These are phyloP conservation scores for Quercus variabilis DNA, from an alignment of 306 rosid genomes.

Conservation along the genomic window DNA sequence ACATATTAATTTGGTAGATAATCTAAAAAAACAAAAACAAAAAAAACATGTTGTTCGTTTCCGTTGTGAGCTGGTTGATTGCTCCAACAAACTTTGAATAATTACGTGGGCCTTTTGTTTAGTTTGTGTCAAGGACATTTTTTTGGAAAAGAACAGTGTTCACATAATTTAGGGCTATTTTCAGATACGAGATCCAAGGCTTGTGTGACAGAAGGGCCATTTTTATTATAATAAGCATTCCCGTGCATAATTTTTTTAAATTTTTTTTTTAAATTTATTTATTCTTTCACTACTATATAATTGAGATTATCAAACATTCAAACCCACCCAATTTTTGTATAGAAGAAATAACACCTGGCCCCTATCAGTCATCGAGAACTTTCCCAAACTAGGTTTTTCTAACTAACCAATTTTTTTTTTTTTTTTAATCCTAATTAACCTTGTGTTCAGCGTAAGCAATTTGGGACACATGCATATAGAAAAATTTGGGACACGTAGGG, in stretches of 20 bases:
- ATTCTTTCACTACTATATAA: conserved; percentile 9
- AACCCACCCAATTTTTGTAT: not conserved
- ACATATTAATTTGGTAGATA: conserved; percentile 32
- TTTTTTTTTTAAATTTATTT: not conserved
- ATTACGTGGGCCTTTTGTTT: conserved; percentile 3
- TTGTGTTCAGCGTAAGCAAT: conserved; percentile 9
- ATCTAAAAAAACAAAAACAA: conserved; percentile 8
- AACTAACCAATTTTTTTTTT: too few species aligned
- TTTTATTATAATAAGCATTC: conserved; percentile 21
- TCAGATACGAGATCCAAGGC: conserved; percentile 55
- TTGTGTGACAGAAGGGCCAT: conserved; percentile 21
- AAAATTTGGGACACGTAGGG: not conserved
- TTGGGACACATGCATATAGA: not conserved
- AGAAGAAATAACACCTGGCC: conserved; percentile 30
- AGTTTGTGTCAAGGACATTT: conserved; percentile 17
- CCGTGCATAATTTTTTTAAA: conserved; percentile 5
- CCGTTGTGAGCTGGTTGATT: conserved; percentile 42
- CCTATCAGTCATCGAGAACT: conserved; percentile 26
- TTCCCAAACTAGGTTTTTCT: conserved; percentile 21
- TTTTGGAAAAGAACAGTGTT: not conserved
- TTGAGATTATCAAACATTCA: not conserved
- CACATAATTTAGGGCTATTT: conserved; percentile 27
- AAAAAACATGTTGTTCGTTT: conserved; percentile 17
- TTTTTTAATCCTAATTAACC: not conserved
- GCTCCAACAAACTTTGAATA: conserved; percentile 59